These are phyloP conservation scores for Suillus americanus DNA, from an alignment of 768 basidiomycete species.

Conservation along the genomic window DNA sequence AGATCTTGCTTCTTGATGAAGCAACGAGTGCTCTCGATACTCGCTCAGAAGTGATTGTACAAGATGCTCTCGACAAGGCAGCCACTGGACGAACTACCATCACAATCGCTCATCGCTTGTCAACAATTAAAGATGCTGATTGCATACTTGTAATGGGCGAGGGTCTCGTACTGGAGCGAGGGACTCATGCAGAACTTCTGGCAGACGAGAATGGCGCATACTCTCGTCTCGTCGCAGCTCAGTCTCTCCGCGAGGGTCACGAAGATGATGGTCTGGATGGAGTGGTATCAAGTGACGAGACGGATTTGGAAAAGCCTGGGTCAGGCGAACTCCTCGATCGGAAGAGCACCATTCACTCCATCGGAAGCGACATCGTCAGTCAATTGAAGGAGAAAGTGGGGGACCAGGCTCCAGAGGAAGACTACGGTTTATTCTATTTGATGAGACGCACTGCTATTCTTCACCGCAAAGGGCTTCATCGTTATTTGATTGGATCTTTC, in stretches of 20 bases:
- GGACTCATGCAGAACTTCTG: conserved; percentile 42
- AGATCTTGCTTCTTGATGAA: conserved; percentile 51
- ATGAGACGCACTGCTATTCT: conserved; percentile 38
- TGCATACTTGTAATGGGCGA: conserved; percentile 44
- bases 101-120: conserved; percentile 32
- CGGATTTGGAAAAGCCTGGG: conserved; percentile 24
- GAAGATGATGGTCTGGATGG: conserved; percentile 15
- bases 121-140: conserved; percentile 47
- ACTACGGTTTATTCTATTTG: conserved; percentile 34
- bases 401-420: neutral
- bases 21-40: conserved; percentile 51
- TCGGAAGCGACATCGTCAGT: conserved; percentile 13
- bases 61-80: conserved; percentile 53
- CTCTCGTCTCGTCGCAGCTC: conserved; percentile 41
- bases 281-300: conserved; percentile 12
- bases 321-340: conserved; percentile 32
- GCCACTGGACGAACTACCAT: conserved; percentile 38
- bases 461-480: conserved; percentile 36
- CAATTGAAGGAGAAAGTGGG: neutral
- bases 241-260: conserved; percentile 36
- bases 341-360: conserved; percentile 19
- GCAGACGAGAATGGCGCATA: conserved; percentile 39
- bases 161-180: conserved; percentile 42
- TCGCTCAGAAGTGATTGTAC: conserved; percentile 50
- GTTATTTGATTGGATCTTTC: conserved; percentile 37